A percentile compares a stretch with the other conserved stretches of the same genome.
Evolutionary conservation across 768 basidiomycete species (phyloP).

Genomic region (Dendrothele bispora): DNA sequence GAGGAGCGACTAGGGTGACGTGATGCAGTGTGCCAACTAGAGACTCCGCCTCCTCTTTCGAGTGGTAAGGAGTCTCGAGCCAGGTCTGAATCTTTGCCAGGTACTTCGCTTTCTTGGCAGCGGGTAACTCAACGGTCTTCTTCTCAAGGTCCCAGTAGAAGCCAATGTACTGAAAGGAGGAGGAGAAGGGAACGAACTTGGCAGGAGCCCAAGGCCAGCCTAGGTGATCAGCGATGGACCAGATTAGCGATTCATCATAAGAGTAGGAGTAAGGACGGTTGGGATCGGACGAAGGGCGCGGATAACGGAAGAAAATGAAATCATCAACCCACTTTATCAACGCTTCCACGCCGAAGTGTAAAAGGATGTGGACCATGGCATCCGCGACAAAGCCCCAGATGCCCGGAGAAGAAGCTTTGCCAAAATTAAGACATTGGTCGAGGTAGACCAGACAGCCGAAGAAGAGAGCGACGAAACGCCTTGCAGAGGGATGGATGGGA

Average conservation of each 20-base stretch:
- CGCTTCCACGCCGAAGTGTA: conserved; percentile 10
- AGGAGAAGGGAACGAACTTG: conserved; percentile 16
- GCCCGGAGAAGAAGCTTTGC: conserved; percentile 24
- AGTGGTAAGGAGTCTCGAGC: conserved; percentile 8
- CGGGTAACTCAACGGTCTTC: conserved; percentile 30
- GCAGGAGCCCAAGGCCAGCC: conserved; percentile 23
- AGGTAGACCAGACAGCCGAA: conserved; percentile 24
- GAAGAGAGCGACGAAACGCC: conserved; percentile 20
- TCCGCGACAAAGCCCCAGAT: conserved; percentile 32
- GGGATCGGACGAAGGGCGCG: background rate
- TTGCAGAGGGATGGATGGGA: conserved; percentile 28
- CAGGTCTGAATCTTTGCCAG: conserved; percentile 20
- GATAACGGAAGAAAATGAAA: conserved; percentile 25
- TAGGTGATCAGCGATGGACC: conserved; percentile 11
- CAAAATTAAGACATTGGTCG: conserved; percentile 29
- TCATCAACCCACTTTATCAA: conserved; percentile 29
- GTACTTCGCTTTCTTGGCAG: conserved; percentile 29
- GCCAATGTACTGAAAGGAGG: conserved; percentile 33
- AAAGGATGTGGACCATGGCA: conserved; percentile 25
- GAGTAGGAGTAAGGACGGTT: conserved; percentile 2
- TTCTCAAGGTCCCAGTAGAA: conserved; percentile 32
- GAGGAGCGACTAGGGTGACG: conserved; percentile 27
- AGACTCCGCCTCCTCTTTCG: conserved; percentile 20
- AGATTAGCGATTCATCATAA: conserved; percentile 16
- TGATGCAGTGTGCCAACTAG: conserved; percentile 37